phyloP scores from a whole-genome alignment of 202 grass and related monocot genomes.

The Alloteropsis angusta region DNA sequence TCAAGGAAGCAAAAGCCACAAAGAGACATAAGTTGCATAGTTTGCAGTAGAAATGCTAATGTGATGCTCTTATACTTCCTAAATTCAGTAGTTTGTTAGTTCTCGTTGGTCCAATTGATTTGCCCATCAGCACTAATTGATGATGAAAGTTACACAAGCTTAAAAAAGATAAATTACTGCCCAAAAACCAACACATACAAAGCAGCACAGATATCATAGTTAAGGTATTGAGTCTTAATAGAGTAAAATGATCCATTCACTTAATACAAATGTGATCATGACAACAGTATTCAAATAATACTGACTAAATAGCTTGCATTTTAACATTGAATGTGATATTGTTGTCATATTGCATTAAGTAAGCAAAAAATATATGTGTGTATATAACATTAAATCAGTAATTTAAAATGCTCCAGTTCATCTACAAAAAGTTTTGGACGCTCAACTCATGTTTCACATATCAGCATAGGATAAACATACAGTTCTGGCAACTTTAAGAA shows the following conservation, averaged over 20 bases:
- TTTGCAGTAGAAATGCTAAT: neutral
- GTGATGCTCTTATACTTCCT: neutral
- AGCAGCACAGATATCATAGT: neutral
- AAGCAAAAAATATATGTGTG: neutral
- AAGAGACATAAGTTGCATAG: neutral
- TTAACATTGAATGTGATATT: neutral
- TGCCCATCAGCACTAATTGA: neutral
- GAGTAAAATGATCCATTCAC: neutral
- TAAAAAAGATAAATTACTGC: neutral
- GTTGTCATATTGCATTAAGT: neutral
- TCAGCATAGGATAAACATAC: neutral
- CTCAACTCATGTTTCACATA: constrained; percentile 12
- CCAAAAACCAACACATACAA: neutral
- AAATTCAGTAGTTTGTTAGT: neutral
- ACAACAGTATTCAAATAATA: neutral
- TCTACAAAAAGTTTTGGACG: neutral
- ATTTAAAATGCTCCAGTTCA: neutral
- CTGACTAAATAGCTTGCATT: neutral
- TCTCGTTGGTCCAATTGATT: neutral
- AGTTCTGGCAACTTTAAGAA: neutral
- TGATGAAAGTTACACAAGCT: neutral
- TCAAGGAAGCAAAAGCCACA: neutral
- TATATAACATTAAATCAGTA: neutral
- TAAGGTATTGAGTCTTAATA: neutral
- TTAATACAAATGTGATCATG: neutral